Percentiles rank a stretch among this genome's conserved stretches.
These are phyloP conservation scores for Botrytis tulipae DNA, from an alignment of 2,329 filamentous ascomycete genomes.

Conservation along the genomic window DNA sequence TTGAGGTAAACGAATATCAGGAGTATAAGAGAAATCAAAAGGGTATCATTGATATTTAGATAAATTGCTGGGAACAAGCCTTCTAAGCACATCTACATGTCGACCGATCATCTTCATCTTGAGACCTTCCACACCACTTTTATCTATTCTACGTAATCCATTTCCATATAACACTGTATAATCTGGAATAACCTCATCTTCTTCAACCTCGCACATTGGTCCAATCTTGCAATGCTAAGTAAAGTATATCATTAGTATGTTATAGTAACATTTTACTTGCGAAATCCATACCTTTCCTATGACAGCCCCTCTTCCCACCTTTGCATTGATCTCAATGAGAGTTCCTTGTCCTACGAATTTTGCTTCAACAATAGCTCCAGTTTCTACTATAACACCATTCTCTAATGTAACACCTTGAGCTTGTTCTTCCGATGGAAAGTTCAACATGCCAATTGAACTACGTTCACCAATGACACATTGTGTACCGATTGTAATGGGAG, in stretches of 20 bases:
- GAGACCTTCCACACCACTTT: slow-evolving; percentile 59
- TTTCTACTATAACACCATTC: slow-evolving; percentile 62
- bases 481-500: slow-evolving; percentile 76
- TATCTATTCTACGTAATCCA: slow-evolving; percentile 57
- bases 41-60: slow-evolving; percentile 37
- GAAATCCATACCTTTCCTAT: slow-evolving; percentile 56
- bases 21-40: slow-evolving; percentile 13
- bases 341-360: slow-evolving; percentile 51
- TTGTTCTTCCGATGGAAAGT: slow-evolving; percentile 30
- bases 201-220: slow-evolving; percentile 57
- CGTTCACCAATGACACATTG: slow-evolving; percentile 80
- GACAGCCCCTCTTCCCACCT: slow-evolving; percentile 57
- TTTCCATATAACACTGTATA: slow-evolving; percentile 69
- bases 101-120: slow-evolving; percentile 63
- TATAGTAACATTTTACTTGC: background rate
- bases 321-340: slow-evolving; percentile 59
- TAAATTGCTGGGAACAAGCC: slow-evolving; percentile 62
- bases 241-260: slow-evolving; percentile 18
- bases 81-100: slow-evolving; percentile 65
- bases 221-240: slow-evolving; percentile 67
- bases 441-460: slow-evolving; percentile 52
- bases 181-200: slow-evolving; percentile 60
- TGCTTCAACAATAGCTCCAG: slow-evolving; percentile 58
- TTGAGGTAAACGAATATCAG: slow-evolving; percentile 15
- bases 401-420: slow-evolving; percentile 48